Evolutionary conservation across 2,329 filamentous ascomycete species (phyloP).

Genomic region (Ambrosiella beaveri): DNA sequence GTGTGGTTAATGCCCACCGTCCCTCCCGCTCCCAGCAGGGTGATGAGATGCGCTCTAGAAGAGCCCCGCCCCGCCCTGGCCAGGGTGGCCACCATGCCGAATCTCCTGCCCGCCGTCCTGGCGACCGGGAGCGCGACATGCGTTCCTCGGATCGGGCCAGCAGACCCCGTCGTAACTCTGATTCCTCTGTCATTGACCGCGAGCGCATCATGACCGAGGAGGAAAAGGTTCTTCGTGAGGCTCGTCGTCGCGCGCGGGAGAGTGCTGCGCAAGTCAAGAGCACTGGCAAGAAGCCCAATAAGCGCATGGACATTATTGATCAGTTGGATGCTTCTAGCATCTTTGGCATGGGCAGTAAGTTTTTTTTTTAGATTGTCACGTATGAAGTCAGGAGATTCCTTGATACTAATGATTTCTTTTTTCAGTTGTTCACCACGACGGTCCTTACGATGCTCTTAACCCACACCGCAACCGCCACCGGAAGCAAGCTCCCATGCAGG

Average conservation of each 20-base stretch:
- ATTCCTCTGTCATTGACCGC: slow-evolving; percentile 52
- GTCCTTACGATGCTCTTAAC: slow-evolving; percentile 91
- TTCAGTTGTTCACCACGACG: slow-evolving; percentile 89
- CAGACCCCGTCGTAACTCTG: slow-evolving; percentile 54
- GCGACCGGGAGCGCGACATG: slow-evolving; percentile 18
- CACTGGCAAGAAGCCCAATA: slow-evolving; percentile 29
- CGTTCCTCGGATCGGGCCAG: slow-evolving; percentile 27
- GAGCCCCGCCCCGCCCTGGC: slow-evolving; percentile 34
- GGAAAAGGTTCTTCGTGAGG: slow-evolving; percentile 33
- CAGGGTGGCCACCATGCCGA: slow-evolving; percentile 51
- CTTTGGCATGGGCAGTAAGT: slow-evolving; percentile 77
- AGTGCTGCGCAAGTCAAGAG: slow-evolving; percentile 25
- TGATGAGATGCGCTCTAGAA: slow-evolving; percentile 23
- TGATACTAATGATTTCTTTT: slow-evolving; percentile 8
- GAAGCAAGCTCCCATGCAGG: slow-evolving; percentile 80
- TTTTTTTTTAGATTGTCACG: neutral
- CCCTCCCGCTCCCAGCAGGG: slow-evolving; percentile 32
- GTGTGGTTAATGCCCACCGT: slow-evolving; percentile 49
- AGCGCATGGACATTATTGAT: slow-evolving; percentile 75
- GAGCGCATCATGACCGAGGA: slow-evolving; percentile 43
- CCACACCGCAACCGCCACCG: slow-evolving; percentile 81
- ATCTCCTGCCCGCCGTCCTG: slow-evolving; percentile 33
- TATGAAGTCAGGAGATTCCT: neutral
- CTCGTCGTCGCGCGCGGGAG: slow-evolving; percentile 34
- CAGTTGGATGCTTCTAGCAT: slow-evolving; percentile 93